A percentile compares a stretch with the other conserved stretches of the same genome.
Evolutionary conservation across 495 filamentous ascomycete species (phyloP).

Genomic region (Tuber borchii): DNA sequence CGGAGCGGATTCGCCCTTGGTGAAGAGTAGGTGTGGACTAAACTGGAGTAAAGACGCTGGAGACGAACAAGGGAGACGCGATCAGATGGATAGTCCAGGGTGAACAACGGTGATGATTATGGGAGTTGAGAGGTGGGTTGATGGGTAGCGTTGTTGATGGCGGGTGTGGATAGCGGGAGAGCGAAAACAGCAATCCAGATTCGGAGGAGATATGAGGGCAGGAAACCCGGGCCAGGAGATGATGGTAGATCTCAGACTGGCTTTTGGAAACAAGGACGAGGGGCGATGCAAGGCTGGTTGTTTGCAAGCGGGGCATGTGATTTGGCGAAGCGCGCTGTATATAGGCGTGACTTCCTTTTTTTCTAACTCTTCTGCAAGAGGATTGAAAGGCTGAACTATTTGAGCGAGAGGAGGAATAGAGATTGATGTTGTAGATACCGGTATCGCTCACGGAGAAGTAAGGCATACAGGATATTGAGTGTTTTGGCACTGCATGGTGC

Average conservation of each 20-base stretch:
- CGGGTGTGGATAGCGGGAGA: constrained; percentile 2
- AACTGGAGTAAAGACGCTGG: constrained; percentile 25
- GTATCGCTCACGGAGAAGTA: background rate
- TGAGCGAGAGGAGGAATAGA: background rate
- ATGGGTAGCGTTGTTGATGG: constrained; percentile 30
- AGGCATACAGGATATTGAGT: background rate
- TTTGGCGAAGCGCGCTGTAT: constrained; percentile 22
- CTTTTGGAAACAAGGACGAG: constrained; percentile 3
- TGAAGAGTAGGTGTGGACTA: background rate
- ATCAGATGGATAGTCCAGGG: constrained; percentile 14
- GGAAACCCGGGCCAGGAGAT: background rate
- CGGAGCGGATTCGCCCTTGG: constrained; percentile 5
- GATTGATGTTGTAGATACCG: background rate
- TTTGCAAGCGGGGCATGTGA: constrained; percentile 34
- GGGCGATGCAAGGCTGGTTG: constrained; percentile 14
- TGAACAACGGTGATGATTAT: constrained; percentile 17
- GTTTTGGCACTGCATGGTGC: background rate
- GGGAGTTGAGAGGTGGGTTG: constrained; percentile 23
- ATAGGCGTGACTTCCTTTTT: background rate
- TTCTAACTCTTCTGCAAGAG: background rate
- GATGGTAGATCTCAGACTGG: constrained; percentile 6
- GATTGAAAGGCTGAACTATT: background rate
- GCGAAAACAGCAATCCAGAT: background rate
- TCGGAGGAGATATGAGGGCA: background rate
- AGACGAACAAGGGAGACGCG: constrained; percentile 23